A percentile compares a stretch with the other conserved stretches of the same genome.
phyloP scores from a whole-genome alignment of 2,329 filamentous ascomycete genomes.

The Penicillium sp. region DNA sequence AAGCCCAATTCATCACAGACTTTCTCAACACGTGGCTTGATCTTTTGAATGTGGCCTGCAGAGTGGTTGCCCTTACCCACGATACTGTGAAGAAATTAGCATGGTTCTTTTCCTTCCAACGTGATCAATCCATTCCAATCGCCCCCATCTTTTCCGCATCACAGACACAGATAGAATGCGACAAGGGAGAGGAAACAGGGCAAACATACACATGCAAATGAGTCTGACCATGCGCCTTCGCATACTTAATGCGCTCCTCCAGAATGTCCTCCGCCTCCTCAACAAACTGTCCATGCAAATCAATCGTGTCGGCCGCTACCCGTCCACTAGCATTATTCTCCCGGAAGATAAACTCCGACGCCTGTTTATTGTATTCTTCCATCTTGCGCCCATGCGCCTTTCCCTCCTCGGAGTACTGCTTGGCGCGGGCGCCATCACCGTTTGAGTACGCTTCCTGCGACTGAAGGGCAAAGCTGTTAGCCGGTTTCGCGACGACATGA shows the following conservation, averaged over 20 bases:
- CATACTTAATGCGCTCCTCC: slow-evolving; percentile 78
- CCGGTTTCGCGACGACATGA: background rate
- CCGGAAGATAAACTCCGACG: slow-evolving; percentile 90
- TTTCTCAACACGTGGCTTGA: slow-evolving; percentile 91
- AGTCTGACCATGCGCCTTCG: slow-evolving; percentile 68
- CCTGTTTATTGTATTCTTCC: slow-evolving; percentile 86
- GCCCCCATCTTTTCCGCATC: background rate
- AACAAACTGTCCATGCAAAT: slow-evolving; percentile 91
- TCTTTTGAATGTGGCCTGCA: slow-evolving; percentile 77
- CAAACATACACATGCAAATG: slow-evolving; percentile 74
- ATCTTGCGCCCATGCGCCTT: slow-evolving; percentile 81
- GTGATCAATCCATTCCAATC: background rate
- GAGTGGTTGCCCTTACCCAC: slow-evolving; percentile 95
- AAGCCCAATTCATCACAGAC: slow-evolving; percentile 81
- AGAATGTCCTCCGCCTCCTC: slow-evolving; percentile 93
- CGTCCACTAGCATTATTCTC: slow-evolving; percentile 83
- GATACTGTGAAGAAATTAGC: slow-evolving; percentile 53
- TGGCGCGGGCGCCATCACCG: slow-evolving; percentile 81
- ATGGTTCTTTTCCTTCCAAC: background rate
- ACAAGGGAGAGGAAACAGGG: background rate
- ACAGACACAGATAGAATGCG: background rate
- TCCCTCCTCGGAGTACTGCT: slow-evolving; percentile 78
- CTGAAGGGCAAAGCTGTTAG: slow-evolving; percentile 39
- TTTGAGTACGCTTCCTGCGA: slow-evolving; percentile 70
- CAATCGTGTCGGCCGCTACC: slow-evolving; percentile 78